Evolutionary conservation across 2,329 filamentous ascomycete species (phyloP), one percentile per base, ranked within the genome.

Genomic region (Rugonectria rugulosa): DNA sequence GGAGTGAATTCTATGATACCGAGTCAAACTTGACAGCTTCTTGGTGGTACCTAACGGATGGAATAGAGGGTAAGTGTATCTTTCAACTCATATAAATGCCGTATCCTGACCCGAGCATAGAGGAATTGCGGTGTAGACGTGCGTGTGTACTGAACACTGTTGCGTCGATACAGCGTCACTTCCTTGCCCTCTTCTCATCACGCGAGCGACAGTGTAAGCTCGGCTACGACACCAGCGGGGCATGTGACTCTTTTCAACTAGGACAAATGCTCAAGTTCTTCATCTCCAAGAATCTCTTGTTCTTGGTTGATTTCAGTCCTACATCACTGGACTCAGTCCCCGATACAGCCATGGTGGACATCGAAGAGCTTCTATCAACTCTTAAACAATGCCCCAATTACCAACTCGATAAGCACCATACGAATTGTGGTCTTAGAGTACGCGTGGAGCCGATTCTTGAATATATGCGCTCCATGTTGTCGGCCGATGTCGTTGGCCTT

Each of bases 201-300:
- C 84, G 86, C n/a, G 80, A 75, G 26, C 73, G 77, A 7, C 89
- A 92, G 69, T 92, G 90, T 72, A 86, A 85, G 64, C 80, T 91
- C 0, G 89, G 89, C 47, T 92, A 92, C 71, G 88, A 91, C 66
- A 87, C 85, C 2, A 89, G 86, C 58, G 73, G 82, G 2, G 85
- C 88, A 36, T 92, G 90, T 70, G 90, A 93, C 73, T 87, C 86
- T 2, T 93, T 89, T 67, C 90, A 93, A 72, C 81, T 93, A 1
- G 90, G 89, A 19, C 88, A 92, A 73, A 90, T 90, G 80, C 74
- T 91, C 60, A 86, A 86, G 62, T 92, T 92, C 72, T 82, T 92
- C 29, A 75, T 79, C 12, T 80, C 81, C 61, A 85, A 85, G 61
- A 79, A 82, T 23, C 82, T 90, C 0, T 67, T 91, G 4, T 82